phyloP scores from a whole-genome alignment of 1,284 basidiomycete species.

The Leccinum colubrinum region DNA sequence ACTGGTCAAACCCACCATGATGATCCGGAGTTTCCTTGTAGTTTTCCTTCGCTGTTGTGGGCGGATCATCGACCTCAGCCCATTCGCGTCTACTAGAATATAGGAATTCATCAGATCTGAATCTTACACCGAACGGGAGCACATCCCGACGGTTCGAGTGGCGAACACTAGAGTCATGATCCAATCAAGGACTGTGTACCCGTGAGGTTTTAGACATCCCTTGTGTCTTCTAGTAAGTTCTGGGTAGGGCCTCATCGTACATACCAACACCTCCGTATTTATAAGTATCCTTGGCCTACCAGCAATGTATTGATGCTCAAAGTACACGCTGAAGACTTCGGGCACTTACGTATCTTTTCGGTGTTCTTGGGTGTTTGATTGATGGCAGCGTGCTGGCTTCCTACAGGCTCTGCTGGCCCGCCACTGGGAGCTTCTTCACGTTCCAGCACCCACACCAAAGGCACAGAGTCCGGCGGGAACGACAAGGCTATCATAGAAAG shows the following conservation, averaged over 20 bases:
- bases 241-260: neutral
- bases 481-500: neutral
- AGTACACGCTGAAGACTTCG: neutral
- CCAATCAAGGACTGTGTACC: too few relatives aligned
- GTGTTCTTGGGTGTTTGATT: neutral
- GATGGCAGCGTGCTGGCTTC: neutral
- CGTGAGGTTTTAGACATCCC: neutral
- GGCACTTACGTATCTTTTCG: neutral
- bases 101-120: too few relatives aligned
- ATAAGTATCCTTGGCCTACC: neutral
- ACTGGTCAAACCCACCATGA: neutral
- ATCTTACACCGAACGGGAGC: too few relatives aligned
- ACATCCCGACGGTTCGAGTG: too few relatives aligned
- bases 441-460: neutral
- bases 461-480: neutral
- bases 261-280: neutral
- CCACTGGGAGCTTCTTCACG: neutral
- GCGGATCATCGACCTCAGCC: too few relatives aligned
- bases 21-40: too few relatives aligned
- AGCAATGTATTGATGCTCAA: neutral
- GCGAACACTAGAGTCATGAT: too few relatives aligned
- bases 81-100: too few relatives aligned
- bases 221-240: neutral
- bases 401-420: neutral
- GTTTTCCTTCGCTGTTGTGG: too few relatives aligned